These are phyloP conservation scores for Melanomma pulvis-pyrius DNA, from an alignment of 495 filamentous ascomycete species.

Conservation along the genomic window DNA sequence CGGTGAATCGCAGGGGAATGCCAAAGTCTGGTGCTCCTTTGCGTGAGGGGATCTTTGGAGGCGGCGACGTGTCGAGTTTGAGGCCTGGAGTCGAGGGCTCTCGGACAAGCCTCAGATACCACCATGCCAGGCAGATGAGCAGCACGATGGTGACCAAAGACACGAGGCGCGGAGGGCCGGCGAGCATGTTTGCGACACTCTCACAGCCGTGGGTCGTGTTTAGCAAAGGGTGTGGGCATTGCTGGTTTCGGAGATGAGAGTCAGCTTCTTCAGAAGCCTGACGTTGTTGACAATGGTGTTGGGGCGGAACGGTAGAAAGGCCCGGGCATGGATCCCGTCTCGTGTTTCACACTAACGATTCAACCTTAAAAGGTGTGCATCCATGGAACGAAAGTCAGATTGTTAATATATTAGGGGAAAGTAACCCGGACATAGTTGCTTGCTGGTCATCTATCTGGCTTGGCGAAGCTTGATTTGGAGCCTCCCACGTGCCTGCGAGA, in stretches of 20 bases:
- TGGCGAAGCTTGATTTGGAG: slow-evolving; percentile 12
- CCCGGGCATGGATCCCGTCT: neutral
- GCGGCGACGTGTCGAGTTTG: slow-evolving; percentile 5
- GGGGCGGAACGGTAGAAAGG: neutral
- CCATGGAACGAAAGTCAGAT: neutral
- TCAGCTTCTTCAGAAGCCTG: neutral
- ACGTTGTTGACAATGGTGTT: neutral
- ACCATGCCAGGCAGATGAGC: slow-evolving; percentile 24
- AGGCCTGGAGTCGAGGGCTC: neutral
- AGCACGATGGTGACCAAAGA: slow-evolving; percentile 22
- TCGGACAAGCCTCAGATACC: slow-evolving; percentile 23
- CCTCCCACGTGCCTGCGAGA: neutral
- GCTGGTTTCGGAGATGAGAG: neutral
- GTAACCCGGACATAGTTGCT: neutral
- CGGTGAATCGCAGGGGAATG: slow-evolving; percentile 27
- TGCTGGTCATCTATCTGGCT: slow-evolving; percentile 8
- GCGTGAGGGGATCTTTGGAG: neutral
- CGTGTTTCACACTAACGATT: neutral
- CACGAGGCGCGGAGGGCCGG: slow-evolving; percentile 33
- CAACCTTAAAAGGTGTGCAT: neutral
- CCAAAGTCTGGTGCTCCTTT: slow-evolving; percentile 35
- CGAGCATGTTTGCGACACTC: slow-evolving; percentile 27
- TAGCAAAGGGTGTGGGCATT: slow-evolving; percentile 1
- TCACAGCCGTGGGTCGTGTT: neutral
- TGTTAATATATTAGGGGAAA: neutral